These are phyloP conservation scores for Cryptococcus hybrid DNA, from an alignment of 1,284 basidiomycete genomes.

Conservation along the genomic window DNA sequence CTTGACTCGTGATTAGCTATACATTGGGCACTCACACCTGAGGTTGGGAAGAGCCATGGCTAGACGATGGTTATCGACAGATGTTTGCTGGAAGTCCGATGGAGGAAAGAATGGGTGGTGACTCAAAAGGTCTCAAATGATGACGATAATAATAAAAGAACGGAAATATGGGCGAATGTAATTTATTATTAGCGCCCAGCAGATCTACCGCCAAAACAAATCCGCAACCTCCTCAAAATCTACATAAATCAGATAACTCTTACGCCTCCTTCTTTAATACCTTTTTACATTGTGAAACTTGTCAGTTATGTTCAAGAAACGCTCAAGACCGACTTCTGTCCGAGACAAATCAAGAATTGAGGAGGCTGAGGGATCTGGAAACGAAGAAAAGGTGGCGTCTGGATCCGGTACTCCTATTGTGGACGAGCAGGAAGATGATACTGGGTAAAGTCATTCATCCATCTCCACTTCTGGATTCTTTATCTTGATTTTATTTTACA, in stretches of 20 bases:
- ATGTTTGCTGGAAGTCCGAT: not conserved
- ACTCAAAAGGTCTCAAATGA: not conserved
- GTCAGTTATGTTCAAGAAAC: conserved; percentile 51
- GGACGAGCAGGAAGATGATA: conserved; percentile 11
- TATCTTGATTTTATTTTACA: not conserved
- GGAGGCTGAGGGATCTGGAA: conserved; percentile 4
- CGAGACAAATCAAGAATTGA: conserved; percentile 30
- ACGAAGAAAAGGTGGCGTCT: conserved; percentile 2
- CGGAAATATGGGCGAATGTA: not conserved
- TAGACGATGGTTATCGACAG: not conserved
- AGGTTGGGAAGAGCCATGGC: conserved; percentile 47
- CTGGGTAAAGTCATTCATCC: not conserved
- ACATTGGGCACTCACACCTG: conserved; percentile 27
- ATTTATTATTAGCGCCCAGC: not conserved
- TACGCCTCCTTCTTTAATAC: not conserved
- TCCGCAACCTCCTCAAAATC: too few relatives aligned
- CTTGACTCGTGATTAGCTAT: too few relatives aligned
- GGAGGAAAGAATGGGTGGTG: not conserved
- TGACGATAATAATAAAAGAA: not conserved
- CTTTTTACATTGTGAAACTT: not conserved
- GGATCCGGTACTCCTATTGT: conserved; percentile 8
- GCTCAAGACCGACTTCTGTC: conserved; percentile 45
- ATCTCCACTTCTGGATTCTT: not conserved
- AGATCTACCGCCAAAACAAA: too few relatives aligned
- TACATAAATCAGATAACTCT: not conserved